Base-by-base conservation (phyloP, 2,329 filamentous ascomycete genomes). In the Phialocephala subalpina region DNA sequence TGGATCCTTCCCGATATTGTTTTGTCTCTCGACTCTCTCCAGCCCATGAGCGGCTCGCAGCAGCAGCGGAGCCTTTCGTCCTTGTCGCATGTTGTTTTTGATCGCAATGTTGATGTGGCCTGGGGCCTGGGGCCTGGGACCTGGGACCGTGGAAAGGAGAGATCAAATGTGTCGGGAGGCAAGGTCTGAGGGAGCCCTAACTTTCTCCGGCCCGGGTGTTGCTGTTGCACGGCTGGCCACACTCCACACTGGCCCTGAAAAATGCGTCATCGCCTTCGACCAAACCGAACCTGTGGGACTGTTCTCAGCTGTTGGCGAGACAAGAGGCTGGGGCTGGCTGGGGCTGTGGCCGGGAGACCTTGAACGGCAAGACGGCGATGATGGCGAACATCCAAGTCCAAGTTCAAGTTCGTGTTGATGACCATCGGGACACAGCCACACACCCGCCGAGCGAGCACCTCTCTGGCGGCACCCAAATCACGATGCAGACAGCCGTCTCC, bases 1-100 rank as follows among this genome's bases (percentile, higher is more conserved):
- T 22, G 45, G 12, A 53, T 53, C 49, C 49, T 53, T 53, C 49
- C 49, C 49, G 56, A 52, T 52, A 3, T 55, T 62, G 38, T 18
- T 57, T 55, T 60, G 14, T 59, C 57, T 42, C 38, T 45, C 36
- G 20, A 40, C n/a, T 33, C 18, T 20, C 5, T 29, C 47, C 29
- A 33, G 29, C 29, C 9, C n/a, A n/a, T n/a, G n/a, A n/a, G n/a
- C n/a, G n/a, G n/a, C n/a, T n/a, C n/a, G n/a, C n/a, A 14, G 47
- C 20, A 27, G 47, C 16, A 5, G 45, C 45, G 45, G 49, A 27
- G 49, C 25, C 20, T 11, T 12, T 49, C 16, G 45, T 49, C 22
- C 45, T 25, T n/a, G 3, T 42, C 18, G n/a, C 7, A 49, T 9
- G n/a, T 22, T 7, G 40, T 4, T 9, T 33, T 33, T 33, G 29